Conservation (phyloP, 106 monocot species). For the Narthecium ossifragum region DNA sequence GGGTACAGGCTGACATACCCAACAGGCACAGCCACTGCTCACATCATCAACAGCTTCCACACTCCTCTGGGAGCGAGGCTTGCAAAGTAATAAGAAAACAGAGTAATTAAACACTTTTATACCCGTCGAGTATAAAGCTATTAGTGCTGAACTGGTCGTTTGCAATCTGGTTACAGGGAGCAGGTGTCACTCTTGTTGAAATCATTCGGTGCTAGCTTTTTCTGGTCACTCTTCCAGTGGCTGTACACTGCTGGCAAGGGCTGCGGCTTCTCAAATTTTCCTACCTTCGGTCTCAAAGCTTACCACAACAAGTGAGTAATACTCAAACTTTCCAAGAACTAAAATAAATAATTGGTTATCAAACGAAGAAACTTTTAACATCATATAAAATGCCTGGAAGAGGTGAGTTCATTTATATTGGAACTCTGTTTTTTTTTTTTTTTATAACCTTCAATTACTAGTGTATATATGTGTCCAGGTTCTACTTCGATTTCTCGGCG, state of each 20-base stretch:
- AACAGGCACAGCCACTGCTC: constrained; percentile 43
- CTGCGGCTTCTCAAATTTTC: constrained; percentile 28
- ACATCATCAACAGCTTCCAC: constrained; percentile 51
- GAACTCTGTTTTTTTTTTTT: too few relatives aligned
- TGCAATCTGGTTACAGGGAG: constrained; percentile 11
- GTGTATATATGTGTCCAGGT: too few relatives aligned
- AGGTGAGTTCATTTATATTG: neutral
- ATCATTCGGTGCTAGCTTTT: constrained; percentile 28
- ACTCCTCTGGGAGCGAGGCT: constrained; percentile 40
- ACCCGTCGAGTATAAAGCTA: neutral
- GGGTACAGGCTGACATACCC: constrained; percentile 41
- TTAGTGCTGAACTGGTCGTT: neutral
- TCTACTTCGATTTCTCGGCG: constrained; percentile 42
- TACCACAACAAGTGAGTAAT: constrained; percentile 16
- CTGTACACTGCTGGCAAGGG: constrained; percentile 7
- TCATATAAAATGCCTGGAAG: neutral
- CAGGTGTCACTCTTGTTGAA: constrained; percentile 23
- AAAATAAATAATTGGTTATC: too few relatives aligned
- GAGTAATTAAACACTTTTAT: neutral
- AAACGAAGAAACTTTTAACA: too few relatives aligned
- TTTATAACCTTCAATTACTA: too few relatives aligned
- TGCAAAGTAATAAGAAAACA: constrained; percentile 25
- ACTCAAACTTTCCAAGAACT: too few relatives aligned
- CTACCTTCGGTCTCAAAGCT: constrained; percentile 24
- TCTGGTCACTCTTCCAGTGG: constrained; percentile 12